phyloP scores from a whole-genome alignment of 2,329 filamentous ascomycete genomes.

The Pestalotiopsis sp. region DNA sequence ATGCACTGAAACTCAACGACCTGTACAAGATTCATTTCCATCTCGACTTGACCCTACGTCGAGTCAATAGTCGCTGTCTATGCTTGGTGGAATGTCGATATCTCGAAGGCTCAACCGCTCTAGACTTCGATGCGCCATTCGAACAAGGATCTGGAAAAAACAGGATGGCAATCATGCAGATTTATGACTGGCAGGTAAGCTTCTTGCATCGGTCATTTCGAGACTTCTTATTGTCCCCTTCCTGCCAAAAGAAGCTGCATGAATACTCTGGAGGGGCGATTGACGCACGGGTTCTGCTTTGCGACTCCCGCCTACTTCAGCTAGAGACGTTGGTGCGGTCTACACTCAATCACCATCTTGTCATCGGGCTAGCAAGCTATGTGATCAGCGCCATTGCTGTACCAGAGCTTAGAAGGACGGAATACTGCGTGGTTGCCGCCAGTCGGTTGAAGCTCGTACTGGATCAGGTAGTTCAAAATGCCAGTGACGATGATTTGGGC shows the following conservation, averaged over 20 bases:
- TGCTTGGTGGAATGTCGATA: background rate
- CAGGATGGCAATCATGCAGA: background rate
- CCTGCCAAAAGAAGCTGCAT: background rate
- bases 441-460: background rate
- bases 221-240: background rate
- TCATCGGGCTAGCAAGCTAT: background rate
- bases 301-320: background rate
- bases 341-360: background rate
- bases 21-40: background rate
- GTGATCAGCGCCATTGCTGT: background rate
- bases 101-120: background rate
- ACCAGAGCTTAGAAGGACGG: background rate
- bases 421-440: background rate
- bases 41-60: background rate
- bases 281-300: background rate
- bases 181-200: background rate
- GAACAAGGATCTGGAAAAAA: too few species aligned
- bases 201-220: background rate
- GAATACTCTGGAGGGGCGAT: background rate
- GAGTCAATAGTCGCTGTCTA: background rate
- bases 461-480: background rate
- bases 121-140: background rate
- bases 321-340: background rate
- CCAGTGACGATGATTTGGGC: background rate
- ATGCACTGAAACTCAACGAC: background rate